Base-by-base conservation (phyloP, 108 stramenopile genomes). In the Nannochloropsis salina region DNA sequence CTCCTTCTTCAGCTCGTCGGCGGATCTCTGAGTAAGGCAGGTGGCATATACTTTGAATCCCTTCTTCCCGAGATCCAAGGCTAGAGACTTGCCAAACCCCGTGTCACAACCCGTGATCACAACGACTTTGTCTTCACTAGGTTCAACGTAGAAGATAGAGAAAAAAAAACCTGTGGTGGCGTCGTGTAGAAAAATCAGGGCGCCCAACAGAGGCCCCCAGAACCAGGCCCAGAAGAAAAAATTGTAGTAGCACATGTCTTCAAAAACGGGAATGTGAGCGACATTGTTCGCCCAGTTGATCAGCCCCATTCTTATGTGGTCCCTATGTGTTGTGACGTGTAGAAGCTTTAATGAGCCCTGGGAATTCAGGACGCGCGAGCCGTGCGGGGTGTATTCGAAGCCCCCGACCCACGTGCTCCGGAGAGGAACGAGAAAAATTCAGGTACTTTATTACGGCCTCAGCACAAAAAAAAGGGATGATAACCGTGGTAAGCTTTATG, bases 91-190 rank as follows among this genome's bases (percentile, higher is more conserved):
- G 8, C 82, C 82, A 82, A 82, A 82, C 4, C 82, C 82, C 44
- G 82, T 44, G 44, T 82, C 82, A 82, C 82, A 82, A 2, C 82
- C 82, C 42, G 82, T 82, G 82, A 82, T 82, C 15, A 82, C 15
- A 21, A 82, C 21, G 20, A 82, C 44, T 21, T 82, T 74, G 61
- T 74, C 61, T 1, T n/a, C 20, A n/a, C 61, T 74, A 74, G 61
- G 61, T n/a, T 74, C 8, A n/a, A 74, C 61, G 61, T 74, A 74
- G 3, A 74, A 74, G 15, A 74, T 74, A 15, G 61, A 74, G 61
- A 74, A 74, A n/a, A 74, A 74, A n/a, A 74, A 74, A 3, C 61
- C 61, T n/a, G 61, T 74, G 5, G 61, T 74, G 20, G n/a, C 20
- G 61, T 74, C 61, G 61, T 74, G 61, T n/a, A 74, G 61, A n/a